Evolutionary conservation across 768 basidiomycete genomes (phyloP).

Genomic region (Pleurotus platypus): DNA sequence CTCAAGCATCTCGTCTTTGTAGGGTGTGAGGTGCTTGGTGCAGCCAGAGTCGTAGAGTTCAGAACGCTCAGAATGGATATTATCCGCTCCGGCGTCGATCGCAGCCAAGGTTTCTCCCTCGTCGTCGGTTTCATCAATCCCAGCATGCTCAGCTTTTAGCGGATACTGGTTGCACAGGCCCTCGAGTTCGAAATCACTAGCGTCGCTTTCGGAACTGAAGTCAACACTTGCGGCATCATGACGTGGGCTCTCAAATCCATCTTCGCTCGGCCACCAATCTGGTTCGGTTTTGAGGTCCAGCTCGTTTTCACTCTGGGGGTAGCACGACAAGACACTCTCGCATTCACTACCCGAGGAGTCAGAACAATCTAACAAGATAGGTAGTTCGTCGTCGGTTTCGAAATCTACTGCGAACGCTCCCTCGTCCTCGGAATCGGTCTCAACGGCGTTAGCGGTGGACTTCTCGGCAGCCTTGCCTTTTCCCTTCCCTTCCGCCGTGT

Average conservation of each 20-base stretch:
- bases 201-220: not conserved
- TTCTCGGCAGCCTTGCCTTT: constrained; percentile 3
- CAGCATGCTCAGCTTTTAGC: not conserved
- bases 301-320: too few relatives aligned
- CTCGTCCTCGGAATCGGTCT: constrained; percentile 10
- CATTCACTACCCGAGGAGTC: not conserved
- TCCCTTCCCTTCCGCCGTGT: not conserved
- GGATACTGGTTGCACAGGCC: not conserved
- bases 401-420: not conserved
- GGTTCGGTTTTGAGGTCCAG: not conserved
- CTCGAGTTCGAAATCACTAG: not conserved
- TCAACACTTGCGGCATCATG: too few relatives aligned
- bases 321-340: not conserved
- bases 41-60: constrained; percentile 12
- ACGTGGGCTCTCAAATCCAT: not conserved
- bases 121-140: not conserved
- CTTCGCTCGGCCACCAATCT: not conserved
- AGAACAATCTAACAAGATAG: not conserved
- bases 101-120: not conserved
- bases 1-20: constrained; percentile 15
- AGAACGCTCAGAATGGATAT: not conserved
- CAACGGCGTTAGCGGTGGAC: constrained; percentile 9
- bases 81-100: not conserved
- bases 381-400: not conserved
- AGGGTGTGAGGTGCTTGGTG: constrained; percentile 19